Base-by-base conservation (phyloP, 805 yeast species). In the Candida suzukii region DNA sequence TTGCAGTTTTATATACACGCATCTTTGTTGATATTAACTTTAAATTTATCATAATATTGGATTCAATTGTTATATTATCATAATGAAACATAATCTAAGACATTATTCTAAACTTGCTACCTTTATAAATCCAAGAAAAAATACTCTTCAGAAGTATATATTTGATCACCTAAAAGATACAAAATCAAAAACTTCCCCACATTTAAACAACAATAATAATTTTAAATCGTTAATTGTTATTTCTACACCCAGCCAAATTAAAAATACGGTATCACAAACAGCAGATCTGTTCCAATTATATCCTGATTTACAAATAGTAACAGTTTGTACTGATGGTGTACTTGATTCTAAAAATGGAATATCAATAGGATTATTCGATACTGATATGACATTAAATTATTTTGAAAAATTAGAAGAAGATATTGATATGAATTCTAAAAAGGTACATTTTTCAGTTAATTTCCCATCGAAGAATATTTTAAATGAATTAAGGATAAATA, bases 191-290 rank as follows among this genome's bases (percentile, higher is more conserved):
- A 26, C 13, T 26, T 26, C 29, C 29, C 29, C 29, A 26, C 29
- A 26, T 26, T n/a, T 26, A 5, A n/a, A n/a, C n/a, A n/a, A n/a
- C n/a, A n/a, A n/a, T n/a, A n/a, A n/a, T n/a, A n/a, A n/a, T n/a
- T 30, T n/a, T 16, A 39, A 44, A 19, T 50, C 63, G 3, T 39
- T 61, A 11, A 36, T 61, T 12, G 14, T 60, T 14, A 37, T 54
- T 9, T 45, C 64, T 8, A 60, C 66, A 2, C 64, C 65, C 8
- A 39, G 48, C 4, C 59, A 56, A 34, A 33, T 60, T 28, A 49
- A 46, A 29, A 40, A 40, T 7, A 34, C 50, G 1, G 44, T 57
- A 8, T 41, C 43, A 19, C 39, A 38, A 11, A 3, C 56, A 12
- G 39, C 47, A 13, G 39, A 41, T 1, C 32, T 51, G 24, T 41